Conservation (phyloP, 495 filamentous ascomycete species). For the Articulospora tetracladia region DNA sequence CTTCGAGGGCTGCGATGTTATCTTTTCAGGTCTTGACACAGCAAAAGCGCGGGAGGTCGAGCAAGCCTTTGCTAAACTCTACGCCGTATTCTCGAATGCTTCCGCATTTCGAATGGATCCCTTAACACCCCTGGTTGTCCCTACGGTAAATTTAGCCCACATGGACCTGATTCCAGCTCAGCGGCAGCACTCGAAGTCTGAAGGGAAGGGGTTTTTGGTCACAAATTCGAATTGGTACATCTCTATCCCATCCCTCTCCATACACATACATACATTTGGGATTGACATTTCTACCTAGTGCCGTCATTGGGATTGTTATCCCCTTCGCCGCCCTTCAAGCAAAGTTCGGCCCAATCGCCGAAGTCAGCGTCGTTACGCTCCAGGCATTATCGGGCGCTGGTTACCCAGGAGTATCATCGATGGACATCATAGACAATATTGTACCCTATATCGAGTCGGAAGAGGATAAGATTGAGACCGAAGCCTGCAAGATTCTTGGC, state of each 20-base stretch:
- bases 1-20: conserved; percentile 80
- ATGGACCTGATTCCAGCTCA: conserved; percentile 76
- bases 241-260: no score
- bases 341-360: conserved; percentile 68
- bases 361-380: conserved; percentile 80
- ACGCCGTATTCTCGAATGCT: conserved; percentile 82
- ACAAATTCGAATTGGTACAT: conserved; percentile 95
- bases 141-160: conserved; percentile 79
- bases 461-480: conserved; percentile 83
- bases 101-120: conserved; percentile 86
- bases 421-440: conserved; percentile 75
- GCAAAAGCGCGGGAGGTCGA: no score
- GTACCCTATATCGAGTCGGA: conserved; percentile 85
- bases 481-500: conserved; percentile 83
- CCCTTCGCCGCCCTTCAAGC: conserved; percentile 81
- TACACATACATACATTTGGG: no score
- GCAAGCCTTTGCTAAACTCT: conserved; percentile 72
- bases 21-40: conserved; percentile 83
- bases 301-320: conserved; percentile 83
- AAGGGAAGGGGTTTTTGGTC: conserved; percentile 79
- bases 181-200: conserved; percentile 55
- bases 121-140: conserved; percentile 79
- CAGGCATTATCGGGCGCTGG: conserved; percentile 76
- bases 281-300: no score
- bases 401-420: conserved; percentile 80